phyloP scores from a whole-genome alignment of 345 rosid genomes.

The Microcos paniculata region DNA sequence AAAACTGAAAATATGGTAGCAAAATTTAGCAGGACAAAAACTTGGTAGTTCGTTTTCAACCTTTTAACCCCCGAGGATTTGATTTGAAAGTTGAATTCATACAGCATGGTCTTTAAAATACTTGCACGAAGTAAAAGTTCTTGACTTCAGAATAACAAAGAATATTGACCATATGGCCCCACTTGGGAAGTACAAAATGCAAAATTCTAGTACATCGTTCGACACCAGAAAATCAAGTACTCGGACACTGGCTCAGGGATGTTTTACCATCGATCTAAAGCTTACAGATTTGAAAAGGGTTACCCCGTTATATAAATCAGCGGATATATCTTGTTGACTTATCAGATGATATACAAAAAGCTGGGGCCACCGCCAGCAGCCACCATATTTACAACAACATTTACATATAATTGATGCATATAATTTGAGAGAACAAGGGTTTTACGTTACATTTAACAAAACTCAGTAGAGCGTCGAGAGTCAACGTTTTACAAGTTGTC shows the following conservation, averaged over 20 bases:
- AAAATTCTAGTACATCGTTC: not conserved
- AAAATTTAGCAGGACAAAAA: not conserved
- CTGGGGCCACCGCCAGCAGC: not conserved
- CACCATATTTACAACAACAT: not conserved
- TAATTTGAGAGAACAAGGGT: not conserved
- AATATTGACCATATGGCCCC: not conserved
- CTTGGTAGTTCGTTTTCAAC: not conserved
- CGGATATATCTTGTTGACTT: not conserved
- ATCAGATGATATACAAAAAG: not conserved
- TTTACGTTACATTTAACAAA: no score
- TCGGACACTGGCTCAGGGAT: not conserved
- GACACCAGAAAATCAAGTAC: not conserved
- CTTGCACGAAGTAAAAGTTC: not conserved
- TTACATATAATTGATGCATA: not conserved
- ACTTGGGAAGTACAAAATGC: not conserved
- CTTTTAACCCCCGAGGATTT: not conserved
- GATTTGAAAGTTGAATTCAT: not conserved
- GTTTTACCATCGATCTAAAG: not conserved
- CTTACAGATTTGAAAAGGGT: not conserved
- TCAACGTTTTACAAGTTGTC: slow-evolving; percentile 39
- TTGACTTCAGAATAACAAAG: not conserved
- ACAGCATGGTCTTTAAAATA: not conserved
- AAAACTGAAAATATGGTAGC: not conserved
- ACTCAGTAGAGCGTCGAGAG: not conserved
- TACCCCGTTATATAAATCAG: not conserved